Evolutionary conservation across 768 basidiomycete species (phyloP), one percentile per base, ranked within the genome.

Genomic region (Lentinula sp.): DNA sequence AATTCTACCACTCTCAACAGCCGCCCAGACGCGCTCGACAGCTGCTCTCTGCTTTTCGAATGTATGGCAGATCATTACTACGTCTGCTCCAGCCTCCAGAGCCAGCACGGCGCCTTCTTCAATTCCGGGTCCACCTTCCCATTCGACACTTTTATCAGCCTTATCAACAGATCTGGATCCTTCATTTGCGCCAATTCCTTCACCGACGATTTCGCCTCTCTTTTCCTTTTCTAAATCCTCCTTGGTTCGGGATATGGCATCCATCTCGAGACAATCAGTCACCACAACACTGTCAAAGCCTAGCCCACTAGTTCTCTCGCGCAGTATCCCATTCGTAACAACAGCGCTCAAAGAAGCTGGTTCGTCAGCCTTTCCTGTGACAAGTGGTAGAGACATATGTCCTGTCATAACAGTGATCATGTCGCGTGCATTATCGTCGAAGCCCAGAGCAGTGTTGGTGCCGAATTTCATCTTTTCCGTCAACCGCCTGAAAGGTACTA

Each of bases 261-360:
- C 85, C 88, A 91, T 90, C 72, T 90, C 88, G 23, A 90, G 72
- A 66, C 88, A 90, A 67, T 90, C 88, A 1, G 88, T 89, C 33
- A 89, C 87, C 20, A 88, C 70, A 41, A 90, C 79, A 0, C 87
- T 87, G 3, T 73, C 53, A 69, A 79, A 90, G 0, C 74, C 73
- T 28, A 55, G 28, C 7, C 53, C 53, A 6, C 23, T 36, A 66
- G 90, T 63, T 45, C 81, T 75, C 2, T 72, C 69, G 48, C 85
- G 77, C 46, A 89, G 71, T 12, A 89, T 67, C 13, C 71, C 79
- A 0, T 76, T 83, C 32, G 83, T 85, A 28, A 87, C 78, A 45
- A 65, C 65, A 1, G 72, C 69, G 1, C 85, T 85, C 23, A 89
- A 76, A 6, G 88, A 90, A 35, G 79, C 79, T 4, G 88, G 87